phyloP scores from a whole-genome alignment of 2,329 filamentous ascomycete species.

The Ophiocordyceps robertsii region DNA sequence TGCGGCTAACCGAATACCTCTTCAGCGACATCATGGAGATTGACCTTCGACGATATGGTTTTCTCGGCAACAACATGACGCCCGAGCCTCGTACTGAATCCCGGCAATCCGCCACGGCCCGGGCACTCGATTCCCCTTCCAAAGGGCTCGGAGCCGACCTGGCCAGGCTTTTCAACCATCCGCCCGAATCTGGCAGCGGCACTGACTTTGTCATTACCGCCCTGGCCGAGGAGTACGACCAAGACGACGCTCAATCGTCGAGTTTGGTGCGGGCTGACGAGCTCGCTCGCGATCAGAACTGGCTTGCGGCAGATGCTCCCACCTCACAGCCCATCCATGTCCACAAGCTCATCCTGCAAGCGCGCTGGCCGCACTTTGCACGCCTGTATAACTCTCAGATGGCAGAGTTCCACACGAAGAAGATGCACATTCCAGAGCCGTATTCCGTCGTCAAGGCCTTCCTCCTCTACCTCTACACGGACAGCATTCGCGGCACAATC shows the following conservation, averaged over 20 bases:
- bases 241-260: slow-evolving; percentile 47
- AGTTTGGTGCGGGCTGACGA: slow-evolving; percentile 33
- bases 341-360: slow-evolving; percentile 85
- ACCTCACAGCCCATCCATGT: slow-evolving; percentile 84
- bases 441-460: slow-evolving; percentile 92
- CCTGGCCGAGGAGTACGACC: slow-evolving; percentile 61
- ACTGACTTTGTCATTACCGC: slow-evolving; percentile 89
- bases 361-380: slow-evolving; percentile 93
- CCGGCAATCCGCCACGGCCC: slow-evolving; percentile 32
- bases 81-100: slow-evolving; percentile 38
- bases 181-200: slow-evolving; percentile 72
- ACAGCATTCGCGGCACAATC: slow-evolving; percentile 56
- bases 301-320: slow-evolving; percentile 46
- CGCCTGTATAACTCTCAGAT: slow-evolving; percentile 88
- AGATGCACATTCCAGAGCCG: slow-evolving; percentile 95
- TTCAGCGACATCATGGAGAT: slow-evolving; percentile 77
- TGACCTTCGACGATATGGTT: slow-evolving; percentile 80
- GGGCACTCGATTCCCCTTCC: slow-evolving; percentile 39
- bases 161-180: slow-evolving; percentile 72
- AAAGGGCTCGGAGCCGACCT: slow-evolving; percentile 73
- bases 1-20: background rate
- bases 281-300: slow-evolving; percentile 30
- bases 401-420: slow-evolving; percentile 93
- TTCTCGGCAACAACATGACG: slow-evolving; percentile 65
- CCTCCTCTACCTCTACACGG: slow-evolving; percentile 91